Base-by-base conservation (phyloP, 106 monocot species). In the Apostasia ramifera region DNA sequence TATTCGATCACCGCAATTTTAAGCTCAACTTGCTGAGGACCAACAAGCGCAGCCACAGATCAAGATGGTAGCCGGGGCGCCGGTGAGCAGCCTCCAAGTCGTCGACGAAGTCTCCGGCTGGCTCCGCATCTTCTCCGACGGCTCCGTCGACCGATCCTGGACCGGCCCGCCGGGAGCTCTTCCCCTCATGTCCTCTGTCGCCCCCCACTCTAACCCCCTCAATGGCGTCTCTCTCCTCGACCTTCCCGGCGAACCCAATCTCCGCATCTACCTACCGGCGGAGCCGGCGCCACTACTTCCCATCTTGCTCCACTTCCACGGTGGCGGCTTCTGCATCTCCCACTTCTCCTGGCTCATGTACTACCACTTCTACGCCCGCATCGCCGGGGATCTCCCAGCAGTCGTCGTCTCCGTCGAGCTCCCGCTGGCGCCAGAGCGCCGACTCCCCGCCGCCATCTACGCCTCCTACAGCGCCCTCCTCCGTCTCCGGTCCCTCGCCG, bases 71-170 rank as follows among this genome's bases (percentile, higher is more conserved):
- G 8, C 4, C 6, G 4, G 4, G 50, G 50, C 59, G 37, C 59
- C 40, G 40, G 67, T 48, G 61, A 2, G 44, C 13, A 78, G 63
- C 78, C 45, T 38, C 26, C 26, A 26, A 26, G 76, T 94, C 0
- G 70, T 88, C 53, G 94, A 94, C 60, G 87, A 94, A 70, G 87
- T 94, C 68, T 85, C 90, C 70, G 87, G 87, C 61, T 90, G 94
- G 90, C 85, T 94, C 43, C 80, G 85, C 8, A 50, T 94, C 45
- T 83, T 66, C 70, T 79, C 73, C 15, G 94, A 94, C 54, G 94
- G 94, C 4, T 72, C 90, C n/a, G 94, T 94, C 55, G 94, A 94
- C 67, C 87, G 94, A 4, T 83, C 84, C 2, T 94, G 94, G 94
- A 90, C 83, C 26, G 94, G 94, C 1, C 83, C 85, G 0, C 84